A percentile compares a stretch with the other conserved stretches of the same genome.
phyloP scores from a whole-genome alignment of 169 alveolate species.

The Plasmodium gaboni region DNA sequence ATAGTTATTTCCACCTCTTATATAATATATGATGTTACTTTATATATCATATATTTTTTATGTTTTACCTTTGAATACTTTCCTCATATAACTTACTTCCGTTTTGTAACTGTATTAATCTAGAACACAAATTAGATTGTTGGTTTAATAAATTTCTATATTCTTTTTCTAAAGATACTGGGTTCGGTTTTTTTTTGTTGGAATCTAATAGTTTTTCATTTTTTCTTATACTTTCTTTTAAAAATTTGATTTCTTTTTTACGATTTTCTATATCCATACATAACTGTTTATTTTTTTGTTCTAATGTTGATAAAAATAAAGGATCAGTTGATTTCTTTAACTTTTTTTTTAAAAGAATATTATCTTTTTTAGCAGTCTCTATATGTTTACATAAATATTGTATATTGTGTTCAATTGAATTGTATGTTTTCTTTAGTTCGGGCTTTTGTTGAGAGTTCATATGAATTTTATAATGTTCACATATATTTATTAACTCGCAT shows the following conservation, averaged over 20 bases:
- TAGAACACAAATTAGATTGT: constrained; percentile 49
- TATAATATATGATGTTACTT: no score
- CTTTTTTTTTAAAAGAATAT: constrained; percentile 41
- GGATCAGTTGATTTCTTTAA: constrained; percentile 57
- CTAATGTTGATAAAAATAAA: constrained; percentile 30
- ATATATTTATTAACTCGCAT: constrained; percentile 9
- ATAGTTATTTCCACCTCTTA: no score
- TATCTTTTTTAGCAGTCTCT: constrained; percentile 66
- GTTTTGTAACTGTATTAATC: constrained; percentile 34
- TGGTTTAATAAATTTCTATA: constrained; percentile 34
- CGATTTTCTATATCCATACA: constrained; percentile 52
- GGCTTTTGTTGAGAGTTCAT: constrained; percentile 21
- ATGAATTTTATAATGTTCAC: constrained; percentile 39
- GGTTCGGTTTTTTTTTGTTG: constrained; percentile 62
- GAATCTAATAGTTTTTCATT: constrained; percentile 61
- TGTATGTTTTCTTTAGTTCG: constrained; percentile 49
- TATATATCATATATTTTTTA: not conserved
- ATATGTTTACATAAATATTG: constrained; percentile 56
- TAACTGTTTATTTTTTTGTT: constrained; percentile 49
- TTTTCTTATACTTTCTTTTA: constrained; percentile 65
- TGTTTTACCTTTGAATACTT: constrained; percentile 38
- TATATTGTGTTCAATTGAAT: constrained; percentile 52
- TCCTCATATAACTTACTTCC: constrained; percentile 47
- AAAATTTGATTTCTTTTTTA: constrained; percentile 46
- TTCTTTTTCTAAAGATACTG: constrained; percentile 42